Conservation (phyloP, 371 early-diverging fungal genomes). For the Zopfochytrium polystomum region DNA sequence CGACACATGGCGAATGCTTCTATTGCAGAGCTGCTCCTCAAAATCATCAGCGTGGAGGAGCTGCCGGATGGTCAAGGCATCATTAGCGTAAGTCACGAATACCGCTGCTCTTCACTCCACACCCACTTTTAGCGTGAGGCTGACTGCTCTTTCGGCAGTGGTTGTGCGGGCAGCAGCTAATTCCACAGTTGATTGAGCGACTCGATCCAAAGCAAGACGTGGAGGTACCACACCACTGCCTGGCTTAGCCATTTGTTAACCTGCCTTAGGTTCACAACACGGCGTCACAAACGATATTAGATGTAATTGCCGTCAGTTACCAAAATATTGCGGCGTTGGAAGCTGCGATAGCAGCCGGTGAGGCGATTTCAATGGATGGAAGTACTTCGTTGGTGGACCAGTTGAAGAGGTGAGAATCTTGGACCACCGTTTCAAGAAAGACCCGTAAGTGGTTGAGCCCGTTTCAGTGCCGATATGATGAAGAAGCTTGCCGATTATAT, state of each 20-base stretch:
- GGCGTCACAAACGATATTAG: too few species aligned
- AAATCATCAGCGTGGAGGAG: too few species aligned
- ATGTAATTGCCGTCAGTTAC: constrained; percentile 78
- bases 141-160: constrained; percentile 54
- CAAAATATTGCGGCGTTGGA: constrained; percentile 36
- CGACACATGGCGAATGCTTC: constrained; percentile 80
- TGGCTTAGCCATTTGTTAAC: too few species aligned
- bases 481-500: constrained; percentile 74
- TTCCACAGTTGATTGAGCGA: constrained; percentile 68
- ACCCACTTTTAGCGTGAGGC: constrained; percentile 4
- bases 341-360: constrained; percentile 61
- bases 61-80: constrained; percentile 76
- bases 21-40: constrained; percentile 86
- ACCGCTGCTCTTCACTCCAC: background rate
- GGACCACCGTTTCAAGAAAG: too few species aligned
- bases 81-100: constrained; percentile 65
- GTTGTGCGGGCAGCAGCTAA: constrained; percentile 76
- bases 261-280: constrained; percentile 83
- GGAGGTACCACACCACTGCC: too few species aligned
- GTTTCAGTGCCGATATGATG: constrained; percentile 44
- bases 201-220: constrained; percentile 65
- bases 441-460: too few species aligned
- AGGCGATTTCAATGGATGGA: constrained; percentile 34
- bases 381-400: constrained; percentile 66
- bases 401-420: constrained; percentile 71